A percentile compares a stretch with the other conserved stretches of the same genome.
Evolutionary conservation across 106 monocot genomes (phyloP).

Genomic region (Dendrobium chrysotoxum): DNA sequence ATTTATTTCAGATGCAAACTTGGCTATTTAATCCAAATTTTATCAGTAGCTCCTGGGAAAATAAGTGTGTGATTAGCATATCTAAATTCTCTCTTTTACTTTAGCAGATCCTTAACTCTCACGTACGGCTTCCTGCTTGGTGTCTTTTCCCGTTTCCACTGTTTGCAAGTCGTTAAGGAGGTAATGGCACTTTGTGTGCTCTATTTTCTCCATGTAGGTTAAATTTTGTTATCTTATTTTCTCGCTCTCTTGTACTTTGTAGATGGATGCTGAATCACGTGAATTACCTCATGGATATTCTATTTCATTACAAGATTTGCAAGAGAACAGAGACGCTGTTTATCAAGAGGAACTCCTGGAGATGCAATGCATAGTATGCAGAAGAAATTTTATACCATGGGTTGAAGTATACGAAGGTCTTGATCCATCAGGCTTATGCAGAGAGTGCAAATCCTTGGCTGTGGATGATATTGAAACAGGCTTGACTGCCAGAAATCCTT

Average conservation of each 20-base stretch:
- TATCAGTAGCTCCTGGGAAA: too few relatives aligned
- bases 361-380: conserved; percentile 64
- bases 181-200: neutral
- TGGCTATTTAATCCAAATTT: too few relatives aligned
- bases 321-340: neutral
- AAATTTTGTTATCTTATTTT: neutral
- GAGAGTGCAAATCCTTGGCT: conserved; percentile 65
- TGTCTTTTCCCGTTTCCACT: too few relatives aligned
- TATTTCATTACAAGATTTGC: neutral
- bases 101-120: too few relatives aligned
- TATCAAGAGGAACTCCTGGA: conserved; percentile 12
- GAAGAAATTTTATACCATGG: conserved; percentile 38
- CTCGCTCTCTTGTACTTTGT: neutral
- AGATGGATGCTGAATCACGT: conserved; percentile 5
- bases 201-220: neutral
- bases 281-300: neutral
- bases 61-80: too few relatives aligned
- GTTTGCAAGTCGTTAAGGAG: too few relatives aligned
- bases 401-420: conserved; percentile 29
- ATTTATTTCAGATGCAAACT: too few relatives aligned
- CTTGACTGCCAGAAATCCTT: conserved; percentile 22
- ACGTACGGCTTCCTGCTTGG: too few relatives aligned
- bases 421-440: conserved; percentile 62
- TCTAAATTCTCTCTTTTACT: too few relatives aligned
- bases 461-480: conserved; percentile 32